phyloP scores from a whole-genome alignment of 768 basidiomycete species.

The Coprinellus micaceus region DNA sequence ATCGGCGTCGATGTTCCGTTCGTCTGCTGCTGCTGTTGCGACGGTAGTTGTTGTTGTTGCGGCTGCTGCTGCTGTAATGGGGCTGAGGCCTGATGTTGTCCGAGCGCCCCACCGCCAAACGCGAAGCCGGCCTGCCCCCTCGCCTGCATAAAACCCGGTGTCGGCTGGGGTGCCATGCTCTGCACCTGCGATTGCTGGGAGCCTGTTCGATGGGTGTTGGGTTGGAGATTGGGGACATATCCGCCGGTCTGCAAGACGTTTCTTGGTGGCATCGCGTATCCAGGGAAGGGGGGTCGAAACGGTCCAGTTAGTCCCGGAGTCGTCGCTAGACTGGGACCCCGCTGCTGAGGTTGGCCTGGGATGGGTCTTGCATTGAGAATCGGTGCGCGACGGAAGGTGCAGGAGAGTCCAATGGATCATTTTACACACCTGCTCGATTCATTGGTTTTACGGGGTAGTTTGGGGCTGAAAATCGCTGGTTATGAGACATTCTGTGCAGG shows the following conservation, averaged over 20 bases:
- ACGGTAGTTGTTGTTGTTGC: slow-evolving; percentile 33
- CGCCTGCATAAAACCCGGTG: slow-evolving; percentile 60
- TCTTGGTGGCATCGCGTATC: slow-evolving; percentile 60
- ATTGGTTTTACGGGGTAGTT: slow-evolving; percentile 38
- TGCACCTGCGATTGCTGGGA: slow-evolving; percentile 53
- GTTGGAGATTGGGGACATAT: slow-evolving; percentile 57
- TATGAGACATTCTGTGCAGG: slow-evolving; percentile 7
- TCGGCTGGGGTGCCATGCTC: slow-evolving; percentile 51
- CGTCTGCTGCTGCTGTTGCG: slow-evolving; percentile 47
- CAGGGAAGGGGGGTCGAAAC: slow-evolving; percentile 55
- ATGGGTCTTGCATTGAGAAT: slow-evolving; percentile 23
- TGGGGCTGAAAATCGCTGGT: slow-evolving; percentile 24
- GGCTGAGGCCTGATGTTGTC: slow-evolving; percentile 45
- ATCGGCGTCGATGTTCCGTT: slow-evolving; percentile 51
- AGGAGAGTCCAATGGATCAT: slow-evolving; percentile 10
- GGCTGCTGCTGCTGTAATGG: slow-evolving; percentile 42
- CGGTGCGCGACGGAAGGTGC: slow-evolving; percentile 5
- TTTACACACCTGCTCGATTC: slow-evolving; percentile 58
- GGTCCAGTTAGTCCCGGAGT: slow-evolving; percentile 60
- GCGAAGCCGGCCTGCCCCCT: slow-evolving; percentile 63
- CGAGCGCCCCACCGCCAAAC: slow-evolving; percentile 51
- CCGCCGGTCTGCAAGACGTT: slow-evolving; percentile 45
- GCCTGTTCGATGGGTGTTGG: slow-evolving; percentile 57
- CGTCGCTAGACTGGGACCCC: slow-evolving; percentile 70
- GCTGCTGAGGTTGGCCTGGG: slow-evolving; percentile 76